Percentiles rank a stretch among this genome's conserved stretches.
Conservation (phyloP, 768 basidiomycete species). For the Tylopilus balloui region DNA sequence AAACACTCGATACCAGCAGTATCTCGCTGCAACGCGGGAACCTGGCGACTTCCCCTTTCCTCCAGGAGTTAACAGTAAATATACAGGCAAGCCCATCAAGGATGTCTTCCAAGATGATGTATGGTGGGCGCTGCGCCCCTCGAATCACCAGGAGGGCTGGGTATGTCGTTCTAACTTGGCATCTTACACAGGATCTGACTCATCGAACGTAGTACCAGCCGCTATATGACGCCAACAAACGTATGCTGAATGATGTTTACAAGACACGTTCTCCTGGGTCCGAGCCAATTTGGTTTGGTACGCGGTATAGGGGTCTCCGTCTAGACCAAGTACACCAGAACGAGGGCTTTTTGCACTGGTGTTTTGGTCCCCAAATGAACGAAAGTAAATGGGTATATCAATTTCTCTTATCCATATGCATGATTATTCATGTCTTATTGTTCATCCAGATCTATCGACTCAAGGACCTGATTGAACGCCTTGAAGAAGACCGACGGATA, state of each 20-base stretch:
- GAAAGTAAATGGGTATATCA: conserved; percentile 4
- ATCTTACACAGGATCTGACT: background rate
- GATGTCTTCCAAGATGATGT: conserved; percentile 14
- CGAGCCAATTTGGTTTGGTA: conserved; percentile 19
- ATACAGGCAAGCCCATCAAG: conserved; percentile 2
- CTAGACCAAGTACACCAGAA: conserved; percentile 13
- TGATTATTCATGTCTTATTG: background rate
- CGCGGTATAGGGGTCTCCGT: conserved; percentile 11
- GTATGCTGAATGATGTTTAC: conserved; percentile 13
- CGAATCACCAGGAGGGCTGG: background rate
- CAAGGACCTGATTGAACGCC: conserved; percentile 9
- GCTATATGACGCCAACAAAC: conserved; percentile 11
- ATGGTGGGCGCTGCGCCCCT: conserved; percentile 13
- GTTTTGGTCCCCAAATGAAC: background rate
- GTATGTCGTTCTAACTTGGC: background rate
- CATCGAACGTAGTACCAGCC: conserved; percentile 9
- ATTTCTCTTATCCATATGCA: background rate
- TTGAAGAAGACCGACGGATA: conserved; percentile 5
- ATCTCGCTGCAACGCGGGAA: background rate
- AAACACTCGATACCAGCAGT: conserved; percentile 7
- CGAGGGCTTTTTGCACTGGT: conserved; percentile 11
- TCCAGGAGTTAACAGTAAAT: background rate
- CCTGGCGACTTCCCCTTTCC: conserved; percentile 13
- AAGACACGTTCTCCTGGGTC: conserved; percentile 21
- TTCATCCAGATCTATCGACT: conserved; percentile 5